Evolutionary conservation across 139 green algal genomes (phyloP).

Genomic region (Chlorella sp.): DNA sequence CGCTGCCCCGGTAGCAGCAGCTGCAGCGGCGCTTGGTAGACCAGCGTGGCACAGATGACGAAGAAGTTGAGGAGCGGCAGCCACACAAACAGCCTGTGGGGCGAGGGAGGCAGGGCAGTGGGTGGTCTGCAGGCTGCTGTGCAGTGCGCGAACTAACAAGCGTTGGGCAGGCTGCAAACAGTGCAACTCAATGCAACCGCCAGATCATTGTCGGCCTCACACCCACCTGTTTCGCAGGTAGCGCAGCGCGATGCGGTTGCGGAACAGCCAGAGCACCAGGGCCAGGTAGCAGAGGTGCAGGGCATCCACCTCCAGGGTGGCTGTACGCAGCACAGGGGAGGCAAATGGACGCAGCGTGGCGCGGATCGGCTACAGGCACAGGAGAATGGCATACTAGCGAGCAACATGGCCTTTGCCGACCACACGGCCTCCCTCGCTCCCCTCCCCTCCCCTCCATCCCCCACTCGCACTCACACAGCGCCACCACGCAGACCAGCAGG

Average conservation of each 20-base stretch:
- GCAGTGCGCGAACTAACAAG: too few species aligned
- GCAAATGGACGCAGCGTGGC: too few species aligned
- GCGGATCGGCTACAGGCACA: background rate
- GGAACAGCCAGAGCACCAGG: conserved; percentile 78
- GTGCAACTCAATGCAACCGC: too few species aligned
- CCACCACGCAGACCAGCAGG: conserved; percentile 63
- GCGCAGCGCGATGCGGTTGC: conserved; percentile 58
- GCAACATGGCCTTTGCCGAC: too few species aligned
- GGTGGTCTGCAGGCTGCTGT: too few species aligned
- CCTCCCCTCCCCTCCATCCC: too few species aligned
- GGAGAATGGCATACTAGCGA: too few species aligned
- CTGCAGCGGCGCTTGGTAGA: conserved; percentile 3
- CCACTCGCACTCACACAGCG: conserved; percentile 39
- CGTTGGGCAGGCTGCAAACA: too few species aligned
- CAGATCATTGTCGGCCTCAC: too few species aligned
- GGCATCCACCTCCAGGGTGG: conserved; percentile 77
- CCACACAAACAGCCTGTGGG: conserved; percentile 65
- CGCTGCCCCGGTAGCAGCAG: background rate
- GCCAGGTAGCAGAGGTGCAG: conserved; percentile 85
- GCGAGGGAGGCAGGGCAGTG: too few species aligned
- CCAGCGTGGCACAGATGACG: conserved; percentile 70
- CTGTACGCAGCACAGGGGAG: too few species aligned
- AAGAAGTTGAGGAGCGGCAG: conserved; percentile 79
- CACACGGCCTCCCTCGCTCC: too few species aligned
- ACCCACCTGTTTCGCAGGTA: conserved; percentile 16